Evolutionary conservation across 108 stramenopile genomes (phyloP), one percentile per base, ranked within the genome.

Genomic region (Fistulifera solaris): DNA sequence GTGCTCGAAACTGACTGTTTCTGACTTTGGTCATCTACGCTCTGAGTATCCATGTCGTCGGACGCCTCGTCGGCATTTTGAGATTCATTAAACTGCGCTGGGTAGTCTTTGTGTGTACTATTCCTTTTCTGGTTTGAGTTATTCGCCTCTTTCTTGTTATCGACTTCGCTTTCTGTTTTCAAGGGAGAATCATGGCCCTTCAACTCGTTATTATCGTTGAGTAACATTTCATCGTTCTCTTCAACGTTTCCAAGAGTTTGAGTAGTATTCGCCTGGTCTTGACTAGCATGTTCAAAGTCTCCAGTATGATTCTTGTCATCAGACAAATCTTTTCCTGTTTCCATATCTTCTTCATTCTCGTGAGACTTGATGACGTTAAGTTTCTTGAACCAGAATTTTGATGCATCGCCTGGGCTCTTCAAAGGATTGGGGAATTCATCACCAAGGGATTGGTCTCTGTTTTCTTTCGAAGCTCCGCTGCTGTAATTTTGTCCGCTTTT

Each of bases 361-460:
- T 52, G 40, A 8, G 60, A 38, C 3, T 77, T 61, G 23, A 87
- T 62, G 1, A 86, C 66, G 47, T 89, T 75, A 0, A 92, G 72
- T 50, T 77, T 76, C 31, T 75, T 68, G 45, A 87, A 81, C 86
- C 90, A 92, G 43, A 79, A 87, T 57, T 84, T 78, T 48, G 71
- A 72, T 13, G 79, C 89, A 52, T 89, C 89, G 38, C 84, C 89
- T 25, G 81, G 85, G 54, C 70, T 74, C 54, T 87, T 80, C 45
- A 94, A 84, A 18, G 95, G 93, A 59, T 96, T 96, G 0, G 93
- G 91, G 39, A 63, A 35, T 35, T 73, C 65, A n/a, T 66, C 42
- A 6, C 11, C 11, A 38, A 48, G 4, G 8, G 18, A 15, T 15
- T 22, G 24, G 21, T 38, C 50, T 11, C 50, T 26, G 15, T 46